Evolutionary conservation across 2,329 filamentous ascomycete genomes (phyloP), one percentile per base, ranked within the genome.

Genomic region (Trichocomaceae sp.): DNA sequence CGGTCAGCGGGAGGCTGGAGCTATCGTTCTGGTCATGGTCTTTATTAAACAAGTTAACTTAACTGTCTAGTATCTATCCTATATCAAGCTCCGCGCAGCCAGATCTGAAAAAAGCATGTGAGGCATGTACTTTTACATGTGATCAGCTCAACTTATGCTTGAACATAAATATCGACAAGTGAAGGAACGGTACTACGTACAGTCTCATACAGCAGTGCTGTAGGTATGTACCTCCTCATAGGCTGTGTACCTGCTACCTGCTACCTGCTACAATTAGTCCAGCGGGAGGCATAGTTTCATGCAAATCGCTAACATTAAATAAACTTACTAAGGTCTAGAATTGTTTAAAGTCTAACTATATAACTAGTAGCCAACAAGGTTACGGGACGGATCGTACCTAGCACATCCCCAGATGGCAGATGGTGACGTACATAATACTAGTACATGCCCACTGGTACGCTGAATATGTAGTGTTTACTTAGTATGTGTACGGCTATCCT

Each of bases 331-430:
- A 42, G 39, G 39, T 42, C 22, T 42, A 17, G 10, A 8, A 41
- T 17, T 39, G n/a, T n/a, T n/a, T n/a, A n/a, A n/a, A n/a, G n/a
- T n/a, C n/a, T 37, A 37, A 37, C n/a, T 17, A 37, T 10, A 15
- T 37, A 37, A 3, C 12, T 39, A n/a, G 3, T 39, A 17, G 13
- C 35, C 7, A 17, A 41, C 26, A 39, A 47, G n/a, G 33, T 42
- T 47, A 8, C 44, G 51, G 44, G 31, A 53, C 50, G 50, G 50
- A 47, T 47, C 50, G 50, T 29, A n/a, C 50, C 44, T 53, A 31
- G 35, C 15, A 35, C 12, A 13, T 3, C 13, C 7, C 29, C 10
- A n/a, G n/a, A n/a, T n/a, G n/a, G n/a, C 31, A 35, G 13, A 15
- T 5, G 3, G 31, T 35, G 31, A 35, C 31, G 12, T 35, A 35